Conservation (phyloP, 2,329 filamentous ascomycete genomes). For the Aaosphaeria pasadenensis region DNA sequence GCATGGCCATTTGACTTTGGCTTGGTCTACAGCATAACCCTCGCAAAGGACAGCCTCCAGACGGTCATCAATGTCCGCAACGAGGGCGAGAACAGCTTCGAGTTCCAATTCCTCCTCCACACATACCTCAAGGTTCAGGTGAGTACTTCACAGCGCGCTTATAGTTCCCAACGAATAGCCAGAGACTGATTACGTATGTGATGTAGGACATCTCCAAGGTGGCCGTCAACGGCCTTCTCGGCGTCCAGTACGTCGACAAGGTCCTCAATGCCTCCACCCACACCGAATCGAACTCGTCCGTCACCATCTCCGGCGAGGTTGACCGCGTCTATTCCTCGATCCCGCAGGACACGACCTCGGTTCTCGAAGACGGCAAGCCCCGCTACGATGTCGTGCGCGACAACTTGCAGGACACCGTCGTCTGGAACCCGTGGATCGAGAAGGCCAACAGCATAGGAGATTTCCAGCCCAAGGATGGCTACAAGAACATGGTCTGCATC, state of each 20-base stretch:
- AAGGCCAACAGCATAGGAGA: slow-evolving; percentile 81
- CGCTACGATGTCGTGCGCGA: slow-evolving; percentile 76
- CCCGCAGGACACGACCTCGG: slow-evolving; percentile 60
- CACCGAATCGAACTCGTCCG: slow-evolving; percentile 61
- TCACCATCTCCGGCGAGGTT: slow-evolving; percentile 74
- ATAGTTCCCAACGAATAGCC: background rate
- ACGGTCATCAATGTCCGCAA: slow-evolving; percentile 88
- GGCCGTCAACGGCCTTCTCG: slow-evolving; percentile 71
- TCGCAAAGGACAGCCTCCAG: slow-evolving; percentile 70
- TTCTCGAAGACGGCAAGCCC: slow-evolving; percentile 62
- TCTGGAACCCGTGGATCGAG: slow-evolving; percentile 96
- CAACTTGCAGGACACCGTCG: slow-evolving; percentile 81
- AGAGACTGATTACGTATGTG: background rate
- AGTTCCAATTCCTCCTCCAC: slow-evolving; percentile 89
- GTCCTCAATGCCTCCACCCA: slow-evolving; percentile 61
- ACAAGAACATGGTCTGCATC: slow-evolving; percentile 90
- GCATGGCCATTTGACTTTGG: slow-evolving; percentile 87
- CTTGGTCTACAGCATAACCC: slow-evolving; percentile 87
- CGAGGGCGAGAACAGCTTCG: slow-evolving; percentile 76
- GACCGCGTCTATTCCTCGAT: slow-evolving; percentile 81
- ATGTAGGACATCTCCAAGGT: slow-evolving; percentile 73
- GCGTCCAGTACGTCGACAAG: slow-evolving; percentile 80
- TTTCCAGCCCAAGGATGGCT: slow-evolving; percentile 85
- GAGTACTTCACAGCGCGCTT: slow-evolving; percentile 27
- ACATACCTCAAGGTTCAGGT: slow-evolving; percentile 84